Percentiles rank a stretch among this genome's conserved stretches.
These are phyloP conservation scores for Camelina laxa DNA, from an alignment of 345 rosid species.

Conservation along the genomic window DNA sequence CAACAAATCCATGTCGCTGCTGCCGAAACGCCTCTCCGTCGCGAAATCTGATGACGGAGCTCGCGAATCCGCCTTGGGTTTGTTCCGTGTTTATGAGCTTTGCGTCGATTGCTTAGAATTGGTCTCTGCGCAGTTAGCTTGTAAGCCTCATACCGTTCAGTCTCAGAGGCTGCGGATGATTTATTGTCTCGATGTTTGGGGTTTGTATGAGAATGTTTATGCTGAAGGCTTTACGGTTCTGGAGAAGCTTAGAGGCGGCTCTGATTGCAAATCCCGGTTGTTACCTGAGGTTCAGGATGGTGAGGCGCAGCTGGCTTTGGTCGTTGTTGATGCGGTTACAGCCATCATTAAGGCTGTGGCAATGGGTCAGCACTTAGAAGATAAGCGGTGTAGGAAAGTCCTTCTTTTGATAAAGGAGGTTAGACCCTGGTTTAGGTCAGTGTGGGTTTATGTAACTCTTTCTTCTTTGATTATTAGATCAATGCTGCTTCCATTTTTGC, in stretches of 20 bases:
- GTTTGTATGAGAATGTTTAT: constrained; percentile 50
- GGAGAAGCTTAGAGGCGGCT: constrained; percentile 52
- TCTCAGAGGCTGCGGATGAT: constrained; percentile 60
- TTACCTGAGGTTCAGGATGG: constrained; percentile 47
- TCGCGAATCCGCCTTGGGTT: constrained; percentile 39
- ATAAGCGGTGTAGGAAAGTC: constrained; percentile 47
- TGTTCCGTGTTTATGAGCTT: constrained; percentile 58
- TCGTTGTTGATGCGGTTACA: constrained; percentile 63
- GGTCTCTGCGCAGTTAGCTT: constrained; percentile 67
- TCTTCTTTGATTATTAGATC: constrained; percentile 1
- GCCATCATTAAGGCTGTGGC: constrained; percentile 59
- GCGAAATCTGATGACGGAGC: background rate
- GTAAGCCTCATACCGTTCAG: constrained; percentile 63
- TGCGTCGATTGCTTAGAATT: constrained; percentile 74
- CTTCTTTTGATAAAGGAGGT: constrained; percentile 66
- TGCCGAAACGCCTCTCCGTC: constrained; percentile 74
- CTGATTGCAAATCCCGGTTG: constrained; percentile 37
- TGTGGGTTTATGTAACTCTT: constrained; percentile 11
- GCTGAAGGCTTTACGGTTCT: constrained; percentile 58
- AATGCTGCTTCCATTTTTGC: constrained; percentile 29
- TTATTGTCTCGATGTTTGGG: constrained; percentile 61
- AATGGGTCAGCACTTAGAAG: constrained; percentile 49
- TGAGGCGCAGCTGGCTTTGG: constrained; percentile 56
- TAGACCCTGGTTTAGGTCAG: constrained; percentile 71
- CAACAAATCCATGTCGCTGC: constrained; percentile 66